Evolutionary conservation across 164 flowering plant genomes (phyloP).

Genomic region (Macadamia integrifolia): DNA sequence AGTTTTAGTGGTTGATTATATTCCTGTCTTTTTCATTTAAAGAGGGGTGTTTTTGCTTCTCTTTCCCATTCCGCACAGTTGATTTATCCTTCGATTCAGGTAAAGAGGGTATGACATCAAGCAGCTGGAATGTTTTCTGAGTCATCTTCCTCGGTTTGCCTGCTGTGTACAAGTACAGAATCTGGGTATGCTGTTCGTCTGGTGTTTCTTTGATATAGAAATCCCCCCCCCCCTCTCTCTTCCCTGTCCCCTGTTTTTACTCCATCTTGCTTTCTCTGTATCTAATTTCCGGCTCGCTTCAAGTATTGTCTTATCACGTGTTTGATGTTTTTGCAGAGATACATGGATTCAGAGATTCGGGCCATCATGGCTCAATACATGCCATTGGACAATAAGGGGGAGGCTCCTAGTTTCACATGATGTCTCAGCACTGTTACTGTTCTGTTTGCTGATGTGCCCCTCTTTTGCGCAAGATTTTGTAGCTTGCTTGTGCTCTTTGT

Average conservation of each 20-base stretch:
- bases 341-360: slow-evolving; percentile 88
- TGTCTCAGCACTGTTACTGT: no score
- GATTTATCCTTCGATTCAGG: slow-evolving; percentile 30
- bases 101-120: slow-evolving; percentile 22
- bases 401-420: background rate
- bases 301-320: background rate
- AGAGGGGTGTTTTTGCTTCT: background rate
- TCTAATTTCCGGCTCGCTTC: background rate
- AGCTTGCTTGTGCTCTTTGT: no score
- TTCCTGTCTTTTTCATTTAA: no score
- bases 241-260: background rate
- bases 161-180: slow-evolving; percentile 90
- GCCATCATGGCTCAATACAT: slow-evolving; percentile 91
- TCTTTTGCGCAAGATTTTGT: no score
- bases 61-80: background rate
- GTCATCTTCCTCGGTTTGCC: slow-evolving; percentile 55
- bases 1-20: no score
- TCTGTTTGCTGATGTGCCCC: no score
- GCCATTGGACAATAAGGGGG: slow-evolving; percentile 77
- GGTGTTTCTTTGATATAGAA: background rate
- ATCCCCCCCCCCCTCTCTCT: background rate
- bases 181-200: slow-evolving; percentile 54
- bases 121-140: slow-evolving; percentile 66
- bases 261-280: background rate
- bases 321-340: slow-evolving; percentile 42